phyloP scores from a whole-genome alignment of 176 grass and related monocot species.

The Lolium rigidum region DNA sequence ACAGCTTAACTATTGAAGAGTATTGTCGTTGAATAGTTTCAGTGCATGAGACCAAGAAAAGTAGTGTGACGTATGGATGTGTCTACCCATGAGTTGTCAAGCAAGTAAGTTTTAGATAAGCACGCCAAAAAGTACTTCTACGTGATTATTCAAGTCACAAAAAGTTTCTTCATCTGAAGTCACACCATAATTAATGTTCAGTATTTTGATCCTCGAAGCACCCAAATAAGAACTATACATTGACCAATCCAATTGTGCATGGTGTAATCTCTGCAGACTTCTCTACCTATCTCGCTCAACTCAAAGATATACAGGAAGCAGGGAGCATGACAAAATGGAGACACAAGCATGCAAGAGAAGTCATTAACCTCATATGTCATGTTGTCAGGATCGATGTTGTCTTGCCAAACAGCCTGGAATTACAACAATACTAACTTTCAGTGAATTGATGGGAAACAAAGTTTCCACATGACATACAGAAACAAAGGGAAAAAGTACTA shows the following conservation, averaged over 20 bases:
- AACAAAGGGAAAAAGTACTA: slow-evolving; percentile 9
- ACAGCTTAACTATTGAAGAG: slow-evolving; percentile 15
- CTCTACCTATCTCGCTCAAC: slow-evolving; percentile 16
- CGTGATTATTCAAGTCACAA: slow-evolving; percentile 15
- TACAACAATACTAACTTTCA: slow-evolving; percentile 33
- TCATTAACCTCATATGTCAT: slow-evolving; percentile 95
- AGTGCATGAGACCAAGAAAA: slow-evolving; percentile 31
- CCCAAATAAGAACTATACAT: slow-evolving; percentile 1
- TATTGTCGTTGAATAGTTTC: background rate
- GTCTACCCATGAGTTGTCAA: background rate
- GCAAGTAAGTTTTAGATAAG: slow-evolving; percentile 24
- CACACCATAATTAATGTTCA: slow-evolving; percentile 4
- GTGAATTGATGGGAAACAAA: slow-evolving; percentile 7
- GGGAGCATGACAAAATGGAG: background rate
- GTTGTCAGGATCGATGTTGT: slow-evolving; percentile 90
- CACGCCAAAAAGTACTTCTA: background rate
- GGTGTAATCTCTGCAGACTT: background rate
- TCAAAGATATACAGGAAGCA: slow-evolving; percentile 26
- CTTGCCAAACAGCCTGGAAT: slow-evolving; percentile 89
- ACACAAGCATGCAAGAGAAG: slow-evolving; percentile 26
- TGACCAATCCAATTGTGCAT: slow-evolving; percentile 10
- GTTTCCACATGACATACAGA: background rate
- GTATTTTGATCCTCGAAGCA: slow-evolving; percentile 29
- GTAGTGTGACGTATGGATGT: background rate
- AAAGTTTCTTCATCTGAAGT: slow-evolving; percentile 5